Conservation (phyloP, 2,329 filamentous ascomycete species). For the Shiraia bambusicola region DNA sequence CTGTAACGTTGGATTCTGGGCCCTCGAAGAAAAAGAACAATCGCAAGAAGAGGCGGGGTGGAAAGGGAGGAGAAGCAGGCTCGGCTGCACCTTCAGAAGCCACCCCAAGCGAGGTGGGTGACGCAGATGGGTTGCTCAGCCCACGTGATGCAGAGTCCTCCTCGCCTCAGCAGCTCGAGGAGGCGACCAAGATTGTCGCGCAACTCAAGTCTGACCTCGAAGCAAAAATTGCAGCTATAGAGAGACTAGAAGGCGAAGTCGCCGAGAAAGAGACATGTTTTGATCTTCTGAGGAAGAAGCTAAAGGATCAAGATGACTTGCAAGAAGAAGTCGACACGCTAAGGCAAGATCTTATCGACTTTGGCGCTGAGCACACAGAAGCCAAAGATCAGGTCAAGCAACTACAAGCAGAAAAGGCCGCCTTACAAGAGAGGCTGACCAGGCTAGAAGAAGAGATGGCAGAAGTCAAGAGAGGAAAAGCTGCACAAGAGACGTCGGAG, state of each 20-base stretch:
- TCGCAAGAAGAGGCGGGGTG: constrained; percentile 81
- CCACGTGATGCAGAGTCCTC: constrained; percentile 49
- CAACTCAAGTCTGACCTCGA: constrained; percentile 40
- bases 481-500: constrained; percentile 51
- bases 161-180: constrained; percentile 42
- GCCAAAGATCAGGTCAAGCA: constrained; percentile 74
- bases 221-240: constrained; percentile 37
- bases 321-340: constrained; percentile 84
- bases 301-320: constrained; percentile 75
- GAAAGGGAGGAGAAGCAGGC: constrained; percentile 44
- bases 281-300: constrained; percentile 66
- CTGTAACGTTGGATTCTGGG: constrained; percentile 34
- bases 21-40: constrained; percentile 75
- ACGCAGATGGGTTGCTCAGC: constrained; percentile 36
- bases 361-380: constrained; percentile 82
- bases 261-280: constrained; percentile 68
- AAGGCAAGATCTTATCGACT: constrained; percentile 73
- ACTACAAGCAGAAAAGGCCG: constrained; percentile 67
- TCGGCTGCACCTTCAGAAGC: constrained; percentile 42
- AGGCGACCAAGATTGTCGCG: constrained; percentile 31
- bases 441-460: constrained; percentile 72
- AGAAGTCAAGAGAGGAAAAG: constrained; percentile 53
- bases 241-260: constrained; percentile 37
- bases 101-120: constrained; percentile 43
- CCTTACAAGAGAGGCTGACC: constrained; percentile 63